phyloP scores from a whole-genome alignment of 2,329 filamentous ascomycete species.

The Sclerotinia spermophila region DNA sequence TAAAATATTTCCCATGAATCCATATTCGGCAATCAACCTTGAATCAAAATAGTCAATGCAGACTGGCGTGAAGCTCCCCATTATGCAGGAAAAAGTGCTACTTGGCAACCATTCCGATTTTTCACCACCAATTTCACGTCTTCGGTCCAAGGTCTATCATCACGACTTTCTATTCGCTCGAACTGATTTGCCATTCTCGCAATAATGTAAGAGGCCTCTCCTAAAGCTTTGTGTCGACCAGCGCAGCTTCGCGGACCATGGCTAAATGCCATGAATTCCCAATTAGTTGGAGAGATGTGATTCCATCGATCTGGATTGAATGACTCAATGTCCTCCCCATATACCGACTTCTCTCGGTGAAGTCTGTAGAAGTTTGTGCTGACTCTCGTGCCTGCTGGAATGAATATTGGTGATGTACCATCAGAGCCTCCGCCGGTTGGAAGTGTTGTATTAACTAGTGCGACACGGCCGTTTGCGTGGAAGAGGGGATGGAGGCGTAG shows the following conservation, averaged over 20 bases:
- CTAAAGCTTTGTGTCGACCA: constrained; percentile 41
- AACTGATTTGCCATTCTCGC: constrained; percentile 20
- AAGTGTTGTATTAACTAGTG: constrained; percentile 20
- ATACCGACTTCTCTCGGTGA: constrained; percentile 42
- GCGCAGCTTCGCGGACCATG: constrained; percentile 66
- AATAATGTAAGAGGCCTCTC: constrained; percentile 23
- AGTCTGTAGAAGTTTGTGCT: constrained; percentile 14
- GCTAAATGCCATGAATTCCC: constrained; percentile 66
- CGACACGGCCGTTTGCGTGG: constrained; percentile 16
- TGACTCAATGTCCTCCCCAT: constrained; percentile 64
- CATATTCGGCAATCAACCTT: accelerated
- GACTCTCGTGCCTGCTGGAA: constrained; percentile 17
- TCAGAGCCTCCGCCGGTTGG: constrained; percentile 24
- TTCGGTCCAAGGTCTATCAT: constrained; percentile 15
- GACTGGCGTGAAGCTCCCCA: neutral
- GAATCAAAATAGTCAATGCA: neutral
- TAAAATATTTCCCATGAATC: neutral
- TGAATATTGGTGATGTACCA: constrained; percentile 21
- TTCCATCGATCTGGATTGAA: constrained; percentile 73
- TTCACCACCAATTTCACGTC: constrained; percentile 14
- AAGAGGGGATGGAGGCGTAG: constrained; percentile 32
- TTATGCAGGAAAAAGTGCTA: neutral
- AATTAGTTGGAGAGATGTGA: constrained; percentile 58
- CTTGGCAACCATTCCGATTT: constrained; percentile 18
- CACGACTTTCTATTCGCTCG: constrained; percentile 18